phyloP scores from a whole-genome alignment of 305 asterid genomes.

The Fraxinus angustifolia region DNA sequence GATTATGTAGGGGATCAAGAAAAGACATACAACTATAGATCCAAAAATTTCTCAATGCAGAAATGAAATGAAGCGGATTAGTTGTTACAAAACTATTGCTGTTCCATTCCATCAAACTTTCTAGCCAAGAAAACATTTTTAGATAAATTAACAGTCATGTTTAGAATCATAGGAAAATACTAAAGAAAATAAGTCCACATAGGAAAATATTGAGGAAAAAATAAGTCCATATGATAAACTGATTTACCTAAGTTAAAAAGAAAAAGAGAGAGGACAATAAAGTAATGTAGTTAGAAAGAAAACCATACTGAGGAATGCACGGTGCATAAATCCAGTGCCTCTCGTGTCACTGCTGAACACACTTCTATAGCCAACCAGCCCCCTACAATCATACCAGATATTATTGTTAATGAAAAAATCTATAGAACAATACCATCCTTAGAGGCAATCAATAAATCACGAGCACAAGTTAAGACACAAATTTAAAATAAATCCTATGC shows the following conservation, averaged over 20 bases:
- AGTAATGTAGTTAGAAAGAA: slow-evolving; percentile 10
- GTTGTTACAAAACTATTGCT: neutral
- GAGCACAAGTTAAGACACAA: slow-evolving; percentile 1
- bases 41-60: neutral
- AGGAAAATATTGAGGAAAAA: neutral
- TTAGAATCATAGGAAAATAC: neutral
- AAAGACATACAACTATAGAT: neutral
- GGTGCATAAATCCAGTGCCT: slow-evolving; percentile 99
- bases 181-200: slow-evolving; percentile 1
- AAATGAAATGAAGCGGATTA: neutral
- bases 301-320: slow-evolving; percentile 84
- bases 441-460: slow-evolving; percentile 1
- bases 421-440: neutral
- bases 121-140: neutral
- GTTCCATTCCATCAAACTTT: neutral
- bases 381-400: slow-evolving; percentile 51
- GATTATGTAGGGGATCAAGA: neutral
- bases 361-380: slow-evolving; percentile 93
- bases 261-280: slow-evolving; percentile 11
- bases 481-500: neutral
- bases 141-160: neutral
- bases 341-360: slow-evolving; percentile 96
- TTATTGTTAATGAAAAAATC: neutral
- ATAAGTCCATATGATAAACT: neutral
- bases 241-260: neutral